These are phyloP conservation scores for Fomitopsis schrenkii DNA, from an alignment of 1,284 basidiomycete genomes.

Conservation along the genomic window DNA sequence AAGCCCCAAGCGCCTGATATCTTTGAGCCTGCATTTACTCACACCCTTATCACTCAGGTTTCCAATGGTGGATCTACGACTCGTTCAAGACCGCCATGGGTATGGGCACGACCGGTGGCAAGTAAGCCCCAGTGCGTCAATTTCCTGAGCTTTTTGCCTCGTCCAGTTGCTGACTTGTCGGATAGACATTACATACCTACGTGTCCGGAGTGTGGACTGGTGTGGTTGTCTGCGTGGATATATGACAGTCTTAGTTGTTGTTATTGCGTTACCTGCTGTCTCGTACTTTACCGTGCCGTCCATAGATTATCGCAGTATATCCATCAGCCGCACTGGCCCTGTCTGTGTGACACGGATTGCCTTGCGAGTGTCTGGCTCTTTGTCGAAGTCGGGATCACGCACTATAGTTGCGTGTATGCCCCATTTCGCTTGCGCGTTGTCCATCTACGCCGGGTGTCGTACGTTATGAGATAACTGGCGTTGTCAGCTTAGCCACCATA, in stretches of 20 bases:
- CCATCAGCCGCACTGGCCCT: background rate
- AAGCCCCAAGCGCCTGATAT: conserved; percentile 13
- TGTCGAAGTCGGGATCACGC: too few species aligned
- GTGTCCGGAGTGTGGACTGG: background rate
- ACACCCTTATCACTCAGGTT: conserved; percentile 34
- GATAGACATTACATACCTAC: background rate
- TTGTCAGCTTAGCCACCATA: too few species aligned
- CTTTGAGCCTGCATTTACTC: background rate
- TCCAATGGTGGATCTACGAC: conserved; percentile 92
- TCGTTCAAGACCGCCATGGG: conserved; percentile 78
- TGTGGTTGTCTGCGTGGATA: background rate
- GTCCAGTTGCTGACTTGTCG: background rate
- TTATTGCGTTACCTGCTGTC: conserved; percentile 5
- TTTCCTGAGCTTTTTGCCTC: background rate
- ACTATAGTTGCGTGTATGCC: too few species aligned
- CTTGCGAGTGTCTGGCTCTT: too few species aligned
- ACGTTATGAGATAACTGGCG: too few species aligned
- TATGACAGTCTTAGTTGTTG: conserved; percentile 3
- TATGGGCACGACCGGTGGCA: conserved; percentile 80
- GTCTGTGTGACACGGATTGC: background rate
- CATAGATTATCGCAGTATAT: conserved; percentile 3
- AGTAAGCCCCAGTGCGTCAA: conserved; percentile 40
- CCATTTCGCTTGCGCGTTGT: too few species aligned
- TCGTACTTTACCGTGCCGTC: background rate
- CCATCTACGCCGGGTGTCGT: too few species aligned